Evolutionary conservation across 2,329 filamentous ascomycete genomes (phyloP), one percentile per base, ranked within the genome.

Genomic region (Alternaria sp.): DNA sequence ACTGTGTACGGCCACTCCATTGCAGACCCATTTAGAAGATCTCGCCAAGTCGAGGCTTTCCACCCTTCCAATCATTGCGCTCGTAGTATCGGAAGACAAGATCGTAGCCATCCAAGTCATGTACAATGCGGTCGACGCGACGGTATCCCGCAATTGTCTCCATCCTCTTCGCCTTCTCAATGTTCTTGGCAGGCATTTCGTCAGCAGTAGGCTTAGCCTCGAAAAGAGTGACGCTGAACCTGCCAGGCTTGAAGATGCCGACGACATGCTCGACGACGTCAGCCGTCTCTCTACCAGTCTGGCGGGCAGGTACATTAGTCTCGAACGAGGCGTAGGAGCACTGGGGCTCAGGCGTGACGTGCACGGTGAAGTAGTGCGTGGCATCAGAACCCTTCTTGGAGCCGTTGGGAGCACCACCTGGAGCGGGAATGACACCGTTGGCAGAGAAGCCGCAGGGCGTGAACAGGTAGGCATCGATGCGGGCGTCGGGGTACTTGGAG

Each of bases 251-350:
- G 88, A 99, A 99, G 77, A 99, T 99, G 68, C 89, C 87, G 47
- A 98, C 94, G 1, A 98, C 96, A 70, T 97, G 93, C 80, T 97
- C 90, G 66, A 99, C 92, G 64, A 98, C 91, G 68, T 97, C 95
- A 25, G 90, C 89, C 1, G 95, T 97, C 78, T 94, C 92, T 66
- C 94, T 91, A 15, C 94, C 94, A 60, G 89, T 93, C 82, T 97
- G 93, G 6, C 89, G 90, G 25, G 93, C 92, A 2, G 96, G 96
- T 5, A 99, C 95, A 73, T 98, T 99, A 70, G 96, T 98, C 85
- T 99, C 96, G 78, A 99, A 99, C 2, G 94, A 97, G 37, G 96
- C 96, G 79, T 97, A 99, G 6, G 94, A 97, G 85, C 95, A 99
- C 75, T 97, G 90, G 14, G 95, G 93, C 85, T 99, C 96, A 0